Conservation (phyloP, 2,329 filamentous ascomycete species). For the Aquanectria penicillioides region DNA sequence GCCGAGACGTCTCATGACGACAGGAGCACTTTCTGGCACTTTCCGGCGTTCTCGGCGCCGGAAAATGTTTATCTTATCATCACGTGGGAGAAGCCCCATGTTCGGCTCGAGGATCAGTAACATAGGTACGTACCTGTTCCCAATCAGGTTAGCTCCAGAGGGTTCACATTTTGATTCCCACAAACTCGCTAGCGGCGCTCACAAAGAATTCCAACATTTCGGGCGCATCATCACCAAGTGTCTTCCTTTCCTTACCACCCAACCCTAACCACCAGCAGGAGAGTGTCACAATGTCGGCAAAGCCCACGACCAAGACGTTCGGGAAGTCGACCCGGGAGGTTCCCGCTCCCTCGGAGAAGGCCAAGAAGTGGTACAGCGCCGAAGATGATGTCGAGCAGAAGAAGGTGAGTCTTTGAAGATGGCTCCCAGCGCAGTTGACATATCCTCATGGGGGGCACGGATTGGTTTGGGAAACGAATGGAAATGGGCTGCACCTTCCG, state of each 20-base stretch:
- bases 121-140: conserved; percentile 31
- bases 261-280: conserved; percentile 54
- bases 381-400: conserved; percentile 89
- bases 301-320: conserved; percentile 91
- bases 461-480: conserved; percentile 22
- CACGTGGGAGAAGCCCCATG: conserved; percentile 50
- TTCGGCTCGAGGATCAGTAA: conserved; percentile 32
- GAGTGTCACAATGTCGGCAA: conserved; percentile 75
- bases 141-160: conserved; percentile 50
- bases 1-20: conserved; percentile 39
- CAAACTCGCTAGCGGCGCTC: conserved; percentile 55
- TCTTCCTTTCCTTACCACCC: conserved; percentile 49
- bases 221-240: conserved; percentile 50
- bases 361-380: conserved; percentile 98
- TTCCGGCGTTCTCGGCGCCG: conserved; percentile 44
- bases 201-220: conserved; percentile 55
- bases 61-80: neutral
- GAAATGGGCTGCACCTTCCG: conserved; percentile 18
- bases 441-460: conserved; percentile 14
- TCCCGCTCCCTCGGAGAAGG: conserved; percentile 88
- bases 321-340: conserved; percentile 95
- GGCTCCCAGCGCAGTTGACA: conserved; percentile 28
- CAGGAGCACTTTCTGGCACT: conserved; percentile 52
- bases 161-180: conserved; percentile 57
- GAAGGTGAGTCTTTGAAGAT: conserved; percentile 79